Percentiles rank a stretch among this genome's conserved stretches.
phyloP scores from a whole-genome alignment of 768 basidiomycete genomes.

The Termitomyces bulborhizus region DNA sequence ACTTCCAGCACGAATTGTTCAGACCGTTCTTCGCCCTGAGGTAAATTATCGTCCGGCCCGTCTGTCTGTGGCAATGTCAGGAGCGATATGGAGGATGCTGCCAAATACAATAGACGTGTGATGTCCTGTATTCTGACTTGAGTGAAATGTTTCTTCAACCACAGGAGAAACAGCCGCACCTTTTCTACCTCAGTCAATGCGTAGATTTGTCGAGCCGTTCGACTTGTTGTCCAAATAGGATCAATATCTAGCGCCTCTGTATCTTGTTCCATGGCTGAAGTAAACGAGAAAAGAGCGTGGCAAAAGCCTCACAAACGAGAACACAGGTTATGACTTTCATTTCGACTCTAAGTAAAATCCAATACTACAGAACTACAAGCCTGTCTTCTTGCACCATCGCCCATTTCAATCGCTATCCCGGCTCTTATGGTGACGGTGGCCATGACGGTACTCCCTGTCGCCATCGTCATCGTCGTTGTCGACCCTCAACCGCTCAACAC shows the following conservation, averaged over 20 bases:
- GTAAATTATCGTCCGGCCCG: constrained; percentile 55
- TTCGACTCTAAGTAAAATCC: neutral
- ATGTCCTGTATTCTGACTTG: constrained; percentile 53
- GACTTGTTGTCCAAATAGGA: constrained; percentile 76
- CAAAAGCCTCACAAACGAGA: constrained; percentile 2
- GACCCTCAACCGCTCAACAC: constrained; percentile 44
- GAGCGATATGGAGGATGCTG: constrained; percentile 73
- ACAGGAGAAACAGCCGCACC: constrained; percentile 27
- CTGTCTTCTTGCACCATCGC: neutral
- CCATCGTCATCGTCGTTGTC: constrained; percentile 27
- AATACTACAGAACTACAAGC: neutral
- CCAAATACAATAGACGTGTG: constrained; percentile 65
- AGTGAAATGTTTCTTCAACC: neutral
- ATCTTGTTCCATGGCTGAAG: constrained; percentile 25
- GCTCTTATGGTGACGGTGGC: constrained; percentile 10
- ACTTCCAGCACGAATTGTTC: constrained; percentile 83
- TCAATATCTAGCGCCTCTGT: constrained; percentile 47
- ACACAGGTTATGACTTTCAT: neutral
- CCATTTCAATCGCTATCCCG: constrained; percentile 11
- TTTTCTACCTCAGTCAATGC: constrained; percentile 78
- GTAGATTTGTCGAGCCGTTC: constrained; percentile 77
- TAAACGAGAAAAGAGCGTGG: neutral
- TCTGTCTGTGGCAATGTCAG: constrained; percentile 84
- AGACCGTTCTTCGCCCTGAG: constrained; percentile 77
- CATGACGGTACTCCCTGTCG: constrained; percentile 9